These are phyloP conservation scores for Diaporthe sp. DNA, from an alignment of 2,329 filamentous ascomycete species.

Conservation along the genomic window DNA sequence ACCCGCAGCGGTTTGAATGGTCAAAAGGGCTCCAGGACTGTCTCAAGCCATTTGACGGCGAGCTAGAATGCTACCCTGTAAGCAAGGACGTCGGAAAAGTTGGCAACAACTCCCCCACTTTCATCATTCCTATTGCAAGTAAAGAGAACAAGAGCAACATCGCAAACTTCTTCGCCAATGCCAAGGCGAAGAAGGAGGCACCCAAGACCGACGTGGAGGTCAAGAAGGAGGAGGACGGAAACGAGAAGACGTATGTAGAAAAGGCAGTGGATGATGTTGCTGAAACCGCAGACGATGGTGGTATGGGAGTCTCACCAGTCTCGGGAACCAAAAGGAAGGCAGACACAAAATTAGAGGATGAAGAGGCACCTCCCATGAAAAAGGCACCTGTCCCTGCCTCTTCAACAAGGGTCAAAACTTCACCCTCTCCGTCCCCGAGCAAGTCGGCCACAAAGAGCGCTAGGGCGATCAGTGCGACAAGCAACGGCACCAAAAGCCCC, in stretches of 20 bases:
- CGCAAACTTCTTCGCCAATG: constrained; percentile 87
- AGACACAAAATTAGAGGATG: constrained; percentile 31
- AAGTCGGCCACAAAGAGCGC: constrained; percentile 41
- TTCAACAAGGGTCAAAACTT: constrained; percentile 40
- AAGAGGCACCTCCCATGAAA: constrained; percentile 43
- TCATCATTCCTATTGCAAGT: constrained; percentile 86
- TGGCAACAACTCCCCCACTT: constrained; percentile 87
- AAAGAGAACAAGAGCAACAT: constrained; percentile 94
- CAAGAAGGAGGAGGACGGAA: constrained; percentile 51
- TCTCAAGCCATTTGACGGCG: constrained; percentile 82
- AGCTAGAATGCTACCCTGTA: constrained; percentile 88
- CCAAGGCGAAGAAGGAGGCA: constrained; percentile 57
- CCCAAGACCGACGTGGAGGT: constrained; percentile 46
- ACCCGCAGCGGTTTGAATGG: constrained; percentile 81
- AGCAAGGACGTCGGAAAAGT: constrained; percentile 93
- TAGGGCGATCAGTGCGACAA: constrained; percentile 56
- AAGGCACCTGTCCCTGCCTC: constrained; percentile 42
- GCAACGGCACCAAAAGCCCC: constrained; percentile 53
- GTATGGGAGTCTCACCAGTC: constrained; percentile 38
- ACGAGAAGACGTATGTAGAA: constrained; percentile 41
- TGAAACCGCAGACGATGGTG: constrained; percentile 44
- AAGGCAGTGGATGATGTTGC: constrained; percentile 35
- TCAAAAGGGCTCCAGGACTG: constrained; percentile 81
- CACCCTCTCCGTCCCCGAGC: constrained; percentile 41
- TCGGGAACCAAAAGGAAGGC: constrained; percentile 42